Evolutionary conservation across 2,329 filamentous ascomycete species (phyloP), one percentile per base, ranked within the genome.

Genomic region (Neofusicoccum parvum): DNA sequence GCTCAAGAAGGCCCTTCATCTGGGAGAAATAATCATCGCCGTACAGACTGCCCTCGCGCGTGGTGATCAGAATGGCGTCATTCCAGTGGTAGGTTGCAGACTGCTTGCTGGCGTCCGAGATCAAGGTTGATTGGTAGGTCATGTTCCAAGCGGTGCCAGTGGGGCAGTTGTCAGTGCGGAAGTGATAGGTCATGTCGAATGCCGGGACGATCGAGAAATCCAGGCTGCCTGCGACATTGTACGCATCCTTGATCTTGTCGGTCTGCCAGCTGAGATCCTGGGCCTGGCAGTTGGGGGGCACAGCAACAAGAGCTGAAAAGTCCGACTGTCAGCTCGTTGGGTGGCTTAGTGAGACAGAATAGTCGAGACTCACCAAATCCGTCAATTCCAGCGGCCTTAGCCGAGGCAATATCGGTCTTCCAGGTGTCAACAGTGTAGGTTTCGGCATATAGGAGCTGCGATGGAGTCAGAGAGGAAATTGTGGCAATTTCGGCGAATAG

Each of bases 161-260:
- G 3, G 64, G 62, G 70, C 75, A 78, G 15, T 68, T 64, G 2
- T 23, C 45, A 14, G 51, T 64, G 56, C 69, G 70, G 36, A 58
- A 48, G 17, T 49, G 36, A 67, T 73, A 76, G 69, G 72, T 76
- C 76, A 78, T 78, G 69, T 79, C 76, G 69, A 79, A 79, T 20
- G 76, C 78, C 67, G 74, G 72, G 67, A 76, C 72, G 67, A 79
- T 70, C 68, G 73, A 73, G 72, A 79, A 79, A 66, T 72, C 71
- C 60, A 72, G 67, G 39, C 69, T 50, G 66, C 73, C 72, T 46
- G 75, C 76, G 60, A 72, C 76, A 51, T 68, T 70, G 67, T 70
- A 78, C 39, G 76, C 76, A 66, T 77, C 75, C 54, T 74, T 73
- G 59, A 78, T 76, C 64, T 72, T 72, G 69, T 73, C 72, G 36